Evolutionary conservation across 768 basidiomycete species (phyloP).

Genomic region (Pleurotus citrinopileatus): DNA sequence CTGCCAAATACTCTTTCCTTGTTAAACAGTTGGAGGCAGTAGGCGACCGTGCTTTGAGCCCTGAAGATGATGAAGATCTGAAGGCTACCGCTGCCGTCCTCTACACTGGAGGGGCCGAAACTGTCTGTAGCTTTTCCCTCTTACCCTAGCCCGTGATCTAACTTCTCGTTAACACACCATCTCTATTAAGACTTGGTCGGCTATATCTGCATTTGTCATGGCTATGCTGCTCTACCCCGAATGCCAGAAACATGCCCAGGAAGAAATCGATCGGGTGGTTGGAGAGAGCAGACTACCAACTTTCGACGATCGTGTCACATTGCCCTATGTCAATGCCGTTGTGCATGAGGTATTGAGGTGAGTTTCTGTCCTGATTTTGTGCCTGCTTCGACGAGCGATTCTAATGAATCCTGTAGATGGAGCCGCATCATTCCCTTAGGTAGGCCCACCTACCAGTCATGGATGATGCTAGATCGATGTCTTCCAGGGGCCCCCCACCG

Average conservation of each 20-base stretch:
- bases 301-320: conserved; percentile 18
- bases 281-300: conserved; percentile 22
- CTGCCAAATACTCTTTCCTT: conserved; percentile 41
- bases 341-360: conserved; percentile 17
- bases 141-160: too few relatives aligned
- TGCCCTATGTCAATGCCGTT: conserved; percentile 26
- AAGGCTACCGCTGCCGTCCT: conserved; percentile 53
- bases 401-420: neutral
- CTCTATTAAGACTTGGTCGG: conserved; percentile 10
- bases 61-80: conserved; percentile 49
- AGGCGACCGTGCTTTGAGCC: conserved; percentile 29
- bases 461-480: neutral
- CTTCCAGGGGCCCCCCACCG: conserved; percentile 16
- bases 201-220: conserved; percentile 19
- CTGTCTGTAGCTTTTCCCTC: conserved; percentile 21
- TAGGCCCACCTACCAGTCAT: neutral
- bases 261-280: conserved; percentile 25
- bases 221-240: conserved; percentile 26
- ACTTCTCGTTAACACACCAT: too few relatives aligned
- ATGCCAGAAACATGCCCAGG: conserved; percentile 24
- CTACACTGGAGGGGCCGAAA: conserved; percentile 44
- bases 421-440: conserved; percentile 9
- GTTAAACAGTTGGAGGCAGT: conserved; percentile 40
- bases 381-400: too few relatives aligned
- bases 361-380: neutral